These are phyloP conservation scores for Copromyces sp. DNA, from an alignment of 495 filamentous ascomycete genomes.

Conservation along the genomic window DNA sequence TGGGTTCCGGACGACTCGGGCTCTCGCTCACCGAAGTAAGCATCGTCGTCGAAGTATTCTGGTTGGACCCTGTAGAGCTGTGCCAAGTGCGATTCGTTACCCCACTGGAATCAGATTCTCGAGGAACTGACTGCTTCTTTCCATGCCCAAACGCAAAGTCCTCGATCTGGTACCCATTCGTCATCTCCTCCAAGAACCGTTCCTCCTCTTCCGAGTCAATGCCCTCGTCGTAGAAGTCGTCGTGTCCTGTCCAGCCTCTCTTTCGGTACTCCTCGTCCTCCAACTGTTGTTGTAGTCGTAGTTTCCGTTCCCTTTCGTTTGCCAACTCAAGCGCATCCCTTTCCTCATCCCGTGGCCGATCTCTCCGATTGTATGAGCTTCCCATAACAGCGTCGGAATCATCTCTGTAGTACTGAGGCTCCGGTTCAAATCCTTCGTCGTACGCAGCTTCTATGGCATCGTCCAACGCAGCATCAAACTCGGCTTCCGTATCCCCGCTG, in stretches of 20 bases:
- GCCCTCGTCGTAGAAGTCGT: conserved; percentile 48
- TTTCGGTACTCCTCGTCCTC: conserved; percentile 29
- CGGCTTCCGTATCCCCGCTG: conserved; percentile 75
- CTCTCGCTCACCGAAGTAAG: conserved; percentile 73
- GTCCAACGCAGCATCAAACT: conserved; percentile 91
- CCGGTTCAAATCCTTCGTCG: conserved; percentile 81
- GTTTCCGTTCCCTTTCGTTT: conserved; percentile 38
- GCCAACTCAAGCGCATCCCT: conserved; percentile 60
- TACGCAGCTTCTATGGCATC: conserved; percentile 95
- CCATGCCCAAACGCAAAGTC: conserved; percentile 73
- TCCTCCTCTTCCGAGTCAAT: conserved; percentile 91
- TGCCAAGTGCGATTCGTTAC: conserved; percentile 80
- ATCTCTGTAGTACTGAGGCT: conserved; percentile 36
- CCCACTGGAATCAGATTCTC: conserved; percentile 82
- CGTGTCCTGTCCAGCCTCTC: conserved; percentile 11
- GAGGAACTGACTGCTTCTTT: conserved; percentile 66
- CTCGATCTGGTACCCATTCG: conserved; percentile 74
- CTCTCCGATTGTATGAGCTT: conserved; percentile 43
- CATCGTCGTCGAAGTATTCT: conserved; percentile 59
- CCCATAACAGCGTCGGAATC: conserved; percentile 36
- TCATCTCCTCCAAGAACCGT: conserved; percentile 86
- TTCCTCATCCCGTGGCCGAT: conserved; percentile 69
- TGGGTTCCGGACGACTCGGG: conserved; percentile 17
- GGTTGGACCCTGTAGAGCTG: conserved; percentile 72
- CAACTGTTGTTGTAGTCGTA: conserved; percentile 27